Evolutionary conservation across 768 basidiomycete genomes (phyloP).

Genomic region (Tylopilus felleus): DNA sequence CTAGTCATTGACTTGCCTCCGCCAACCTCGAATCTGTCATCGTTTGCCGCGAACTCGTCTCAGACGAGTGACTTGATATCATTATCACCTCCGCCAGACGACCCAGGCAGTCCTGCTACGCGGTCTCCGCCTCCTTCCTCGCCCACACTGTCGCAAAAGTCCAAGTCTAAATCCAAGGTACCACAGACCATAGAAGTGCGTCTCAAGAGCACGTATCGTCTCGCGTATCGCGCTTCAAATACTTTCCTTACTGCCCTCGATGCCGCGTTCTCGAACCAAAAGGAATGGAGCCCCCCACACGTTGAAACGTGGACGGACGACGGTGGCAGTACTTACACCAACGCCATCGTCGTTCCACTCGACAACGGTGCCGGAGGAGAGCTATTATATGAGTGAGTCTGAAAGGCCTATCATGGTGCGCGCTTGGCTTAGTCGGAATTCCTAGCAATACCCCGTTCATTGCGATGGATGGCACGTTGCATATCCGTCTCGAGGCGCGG

Average conservation of each 20-base stretch:
- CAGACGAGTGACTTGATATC: conserved; percentile 7
- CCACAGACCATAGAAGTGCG: conserved; percentile 25
- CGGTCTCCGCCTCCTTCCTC: neutral
- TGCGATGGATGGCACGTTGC: conserved; percentile 42
- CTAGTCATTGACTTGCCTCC: conserved; percentile 42
- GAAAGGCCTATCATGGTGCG: neutral
- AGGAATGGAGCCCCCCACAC: conserved; percentile 9
- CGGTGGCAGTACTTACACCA: conserved; percentile 4
- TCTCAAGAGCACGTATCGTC: conserved; percentile 23
- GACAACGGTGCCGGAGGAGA: conserved; percentile 41
- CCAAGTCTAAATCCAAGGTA: conserved; percentile 7
- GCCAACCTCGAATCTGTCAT: neutral
- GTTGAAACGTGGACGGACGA: conserved; percentile 13
- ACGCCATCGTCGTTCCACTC: conserved; percentile 38
- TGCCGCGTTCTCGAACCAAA: conserved; percentile 1
- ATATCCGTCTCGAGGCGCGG: conserved; percentile 44
- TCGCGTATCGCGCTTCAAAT: conserved; percentile 25
- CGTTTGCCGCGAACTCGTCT: neutral
- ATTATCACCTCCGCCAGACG: conserved; percentile 1
- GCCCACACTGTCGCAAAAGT: neutral
- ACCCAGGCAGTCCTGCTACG: neutral
- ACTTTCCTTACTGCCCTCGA: conserved; percentile 1
- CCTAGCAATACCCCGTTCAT: conserved; percentile 46
- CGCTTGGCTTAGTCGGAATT: neutral
- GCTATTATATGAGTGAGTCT: conserved; percentile 51